phyloP scores from a whole-genome alignment of 257 asterid genomes.

The Striga asiatica region DNA sequence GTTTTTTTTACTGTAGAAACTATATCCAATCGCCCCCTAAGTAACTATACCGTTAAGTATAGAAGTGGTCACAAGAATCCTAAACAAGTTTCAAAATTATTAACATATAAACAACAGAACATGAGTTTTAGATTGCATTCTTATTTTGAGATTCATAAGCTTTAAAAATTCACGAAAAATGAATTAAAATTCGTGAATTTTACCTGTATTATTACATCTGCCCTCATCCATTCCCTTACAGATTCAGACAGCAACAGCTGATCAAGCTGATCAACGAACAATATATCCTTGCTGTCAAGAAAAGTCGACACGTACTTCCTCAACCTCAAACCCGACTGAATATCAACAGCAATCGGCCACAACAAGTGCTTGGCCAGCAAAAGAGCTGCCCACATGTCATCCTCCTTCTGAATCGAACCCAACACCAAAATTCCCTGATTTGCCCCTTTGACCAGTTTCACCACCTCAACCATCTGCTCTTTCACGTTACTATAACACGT shows the following conservation, averaged over 20 bases:
- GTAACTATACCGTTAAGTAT: too few species aligned
- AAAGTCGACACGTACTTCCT: constrained; percentile 64
- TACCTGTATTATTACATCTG: constrained; percentile 94
- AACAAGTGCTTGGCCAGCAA: constrained; percentile 74
- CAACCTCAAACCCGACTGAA: constrained; percentile 80
- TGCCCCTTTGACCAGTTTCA: constrained; percentile 64
- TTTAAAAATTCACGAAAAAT: neutral
- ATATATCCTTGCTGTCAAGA: constrained; percentile 43
- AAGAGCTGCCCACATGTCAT: constrained; percentile 95
- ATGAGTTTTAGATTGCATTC: too few species aligned
- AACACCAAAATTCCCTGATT: constrained; percentile 56
- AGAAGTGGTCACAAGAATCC: too few species aligned
- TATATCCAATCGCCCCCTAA: too few species aligned
- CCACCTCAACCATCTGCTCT: constrained; percentile 41
- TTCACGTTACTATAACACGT: constrained; percentile 17
- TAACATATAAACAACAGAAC: too few species aligned
- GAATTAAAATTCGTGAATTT: neutral
- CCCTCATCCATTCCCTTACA: constrained; percentile 52
- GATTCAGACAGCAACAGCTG: constrained; percentile 74
- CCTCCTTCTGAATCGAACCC: constrained; percentile 77
- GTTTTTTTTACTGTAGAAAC: too few species aligned
- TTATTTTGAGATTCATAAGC: too few species aligned
- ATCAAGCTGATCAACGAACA: constrained; percentile 87
- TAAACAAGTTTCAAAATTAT: too few species aligned
- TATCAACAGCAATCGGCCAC: constrained; percentile 86